These are phyloP conservation scores for Micractinium conductrix DNA, from an alignment of 139 green algal genomes.

Conservation along the genomic window DNA sequence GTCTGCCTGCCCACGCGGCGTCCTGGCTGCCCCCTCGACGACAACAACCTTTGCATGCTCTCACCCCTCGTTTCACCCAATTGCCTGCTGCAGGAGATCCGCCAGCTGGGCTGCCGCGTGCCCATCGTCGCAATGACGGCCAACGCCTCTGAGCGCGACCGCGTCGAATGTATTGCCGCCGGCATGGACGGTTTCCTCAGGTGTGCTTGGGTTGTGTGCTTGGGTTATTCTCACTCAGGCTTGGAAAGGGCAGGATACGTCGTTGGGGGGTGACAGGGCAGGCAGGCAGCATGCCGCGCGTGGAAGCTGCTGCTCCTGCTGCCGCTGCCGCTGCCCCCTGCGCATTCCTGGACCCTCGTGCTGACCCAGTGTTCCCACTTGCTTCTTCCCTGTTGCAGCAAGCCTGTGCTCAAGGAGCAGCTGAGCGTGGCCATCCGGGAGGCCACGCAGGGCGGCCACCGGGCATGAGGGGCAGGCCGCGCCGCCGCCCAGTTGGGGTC, in stretches of 20 bases:
- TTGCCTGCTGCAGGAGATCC: conserved; percentile 48
- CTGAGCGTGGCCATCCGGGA: conserved; percentile 57
- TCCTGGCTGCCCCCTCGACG: neutral
- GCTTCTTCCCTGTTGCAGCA: conserved; percentile 68
- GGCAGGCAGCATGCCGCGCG: too few species aligned
- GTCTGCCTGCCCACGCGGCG: neutral
- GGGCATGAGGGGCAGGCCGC: neutral
- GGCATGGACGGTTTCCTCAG: conserved; percentile 93
- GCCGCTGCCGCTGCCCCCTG: neutral
- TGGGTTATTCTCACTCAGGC: too few species aligned
- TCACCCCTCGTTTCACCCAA: neutral
- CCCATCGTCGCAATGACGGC: conserved; percentile 95
- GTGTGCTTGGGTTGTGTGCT: neutral
- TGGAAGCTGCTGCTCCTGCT: too few species aligned
- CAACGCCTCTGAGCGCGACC: conserved; percentile 80
- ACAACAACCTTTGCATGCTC: neutral
- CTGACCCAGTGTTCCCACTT: too few species aligned
- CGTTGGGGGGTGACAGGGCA: too few species aligned
- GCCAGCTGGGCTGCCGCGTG: conserved; percentile 53
- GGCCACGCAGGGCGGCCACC: conserved; percentile 14
- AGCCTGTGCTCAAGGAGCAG: conserved; percentile 81
- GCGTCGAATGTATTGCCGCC: conserved; percentile 77
- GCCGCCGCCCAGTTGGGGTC: neutral
- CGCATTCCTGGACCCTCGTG: too few species aligned
- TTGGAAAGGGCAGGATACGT: too few species aligned